Evolutionary conservation across 1,284 basidiomycete species (phyloP).

Genomic region (Ganoderma lucidum): DNA sequence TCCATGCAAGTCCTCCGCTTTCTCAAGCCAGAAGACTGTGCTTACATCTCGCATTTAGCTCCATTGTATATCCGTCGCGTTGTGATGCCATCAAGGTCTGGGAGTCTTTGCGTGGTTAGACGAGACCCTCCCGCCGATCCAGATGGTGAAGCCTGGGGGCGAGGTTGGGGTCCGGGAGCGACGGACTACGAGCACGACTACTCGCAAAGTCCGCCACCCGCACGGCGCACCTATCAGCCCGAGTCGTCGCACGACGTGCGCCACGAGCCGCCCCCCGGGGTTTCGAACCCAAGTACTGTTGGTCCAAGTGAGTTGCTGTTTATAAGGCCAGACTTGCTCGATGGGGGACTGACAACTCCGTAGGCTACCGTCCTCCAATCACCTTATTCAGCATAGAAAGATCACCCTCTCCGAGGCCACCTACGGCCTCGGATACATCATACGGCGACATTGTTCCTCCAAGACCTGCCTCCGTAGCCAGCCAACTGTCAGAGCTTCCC

Average conservation of each 20-base stretch:
- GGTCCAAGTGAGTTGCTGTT: not conserved
- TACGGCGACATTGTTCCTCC: too few species aligned
- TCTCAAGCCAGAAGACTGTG: not conserved
- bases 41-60: not conserved
- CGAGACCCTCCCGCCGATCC: not conserved
- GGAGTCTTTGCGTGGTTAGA: not conserved
- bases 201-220: not conserved
- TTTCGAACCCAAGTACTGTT: not conserved
- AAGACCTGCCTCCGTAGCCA: too few species aligned
- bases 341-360: not conserved
- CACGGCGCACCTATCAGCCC: not conserved
- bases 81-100: not conserved
- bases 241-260: not conserved
- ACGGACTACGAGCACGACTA: too few species aligned
- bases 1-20: not conserved
- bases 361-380: not conserved
- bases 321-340: not conserved
- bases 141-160: not conserved
- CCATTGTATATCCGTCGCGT: not conserved
- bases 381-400: not conserved
- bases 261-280: not conserved
- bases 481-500: not conserved
- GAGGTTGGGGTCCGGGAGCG: not conserved
- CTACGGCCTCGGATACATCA: too few species aligned
- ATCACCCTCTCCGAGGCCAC: not conserved